A percentile compares a stretch with the other conserved stretches of the same genome.
These are phyloP conservation scores for Cercophora samala DNA, from an alignment of 495 filamentous ascomycete genomes.

Conservation along the genomic window DNA sequence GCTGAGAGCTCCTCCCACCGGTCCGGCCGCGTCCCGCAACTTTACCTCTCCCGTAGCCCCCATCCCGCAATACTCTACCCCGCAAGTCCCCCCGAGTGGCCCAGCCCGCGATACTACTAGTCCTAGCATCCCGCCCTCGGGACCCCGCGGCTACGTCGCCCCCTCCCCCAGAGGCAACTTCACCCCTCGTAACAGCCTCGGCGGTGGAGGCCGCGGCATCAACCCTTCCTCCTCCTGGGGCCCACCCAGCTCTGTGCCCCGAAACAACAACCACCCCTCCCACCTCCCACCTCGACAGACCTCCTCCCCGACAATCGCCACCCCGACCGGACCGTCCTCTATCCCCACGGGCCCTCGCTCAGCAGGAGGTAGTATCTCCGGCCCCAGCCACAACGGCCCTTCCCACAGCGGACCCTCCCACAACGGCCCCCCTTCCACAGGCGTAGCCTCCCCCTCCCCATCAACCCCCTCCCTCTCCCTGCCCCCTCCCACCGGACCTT, in stretches of 20 bases:
- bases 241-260: conserved; percentile 32
- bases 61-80: conserved; percentile 31
- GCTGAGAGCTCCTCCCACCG: conserved; percentile 45
- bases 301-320: conserved; percentile 32
- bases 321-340: conserved; percentile 31
- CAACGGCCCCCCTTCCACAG: conserved; percentile 9
- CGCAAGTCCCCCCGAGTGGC: conserved; percentile 29
- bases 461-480: conserved; percentile 24
- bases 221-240: conserved; percentile 19
- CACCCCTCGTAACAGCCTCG: conserved; percentile 39
- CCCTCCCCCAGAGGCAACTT: conserved; percentile 35
- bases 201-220: conserved; percentile 30
- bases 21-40: conserved; percentile 42
- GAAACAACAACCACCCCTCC: not conserved
- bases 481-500: conserved; percentile 25
- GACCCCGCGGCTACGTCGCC: conserved; percentile 47
- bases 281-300: conserved; percentile 17
- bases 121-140: conserved; percentile 41
- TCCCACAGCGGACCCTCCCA: conserved; percentile 11
- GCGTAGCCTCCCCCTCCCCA: conserved; percentile 21
- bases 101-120: conserved; percentile 36
- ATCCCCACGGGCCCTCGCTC: conserved; percentile 47
- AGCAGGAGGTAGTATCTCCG: conserved; percentile 2
- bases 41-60: conserved; percentile 34
- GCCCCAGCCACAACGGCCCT: conserved; percentile 10